phyloP scores from a whole-genome alignment of 2,329 filamentous ascomycete genomes.

The Xylariaceae sp. region DNA sequence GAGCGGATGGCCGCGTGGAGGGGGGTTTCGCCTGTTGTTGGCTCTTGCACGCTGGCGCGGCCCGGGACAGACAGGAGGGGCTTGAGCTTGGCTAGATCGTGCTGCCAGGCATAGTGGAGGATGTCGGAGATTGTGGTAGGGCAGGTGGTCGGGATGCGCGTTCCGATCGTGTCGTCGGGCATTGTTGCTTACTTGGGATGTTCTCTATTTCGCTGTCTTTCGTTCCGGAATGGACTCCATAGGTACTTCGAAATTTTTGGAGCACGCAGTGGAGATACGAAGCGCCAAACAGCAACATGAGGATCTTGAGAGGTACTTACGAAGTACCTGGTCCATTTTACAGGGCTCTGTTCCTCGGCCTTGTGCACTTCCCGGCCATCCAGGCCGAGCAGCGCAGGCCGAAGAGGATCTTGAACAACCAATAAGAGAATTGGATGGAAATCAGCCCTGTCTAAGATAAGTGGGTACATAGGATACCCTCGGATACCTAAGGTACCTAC shows the following conservation, averaged over 20 bases:
- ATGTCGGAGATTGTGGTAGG: constrained; percentile 49
- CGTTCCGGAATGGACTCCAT: background rate
- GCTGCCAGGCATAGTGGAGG: constrained; percentile 52
- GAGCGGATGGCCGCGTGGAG: constrained; percentile 87
- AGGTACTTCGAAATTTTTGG: background rate
- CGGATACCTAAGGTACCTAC: too few relatives aligned
- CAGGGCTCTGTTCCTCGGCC: too few relatives aligned
- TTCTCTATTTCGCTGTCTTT: background rate
- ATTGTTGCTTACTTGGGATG: background rate
- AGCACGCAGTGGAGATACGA: too few relatives aligned
- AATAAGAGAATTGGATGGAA: too few relatives aligned
- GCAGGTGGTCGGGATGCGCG: constrained; percentile 52
- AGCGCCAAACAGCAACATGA: too few relatives aligned
- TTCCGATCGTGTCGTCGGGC: constrained; percentile 46
- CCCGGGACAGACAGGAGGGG: constrained; percentile 62
- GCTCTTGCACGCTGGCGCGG: constrained; percentile 72
- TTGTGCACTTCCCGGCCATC: too few relatives aligned
- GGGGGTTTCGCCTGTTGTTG: constrained; percentile 79
- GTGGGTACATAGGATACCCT: too few relatives aligned
- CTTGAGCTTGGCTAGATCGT: constrained; percentile 63
- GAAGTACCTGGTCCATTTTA: too few relatives aligned
- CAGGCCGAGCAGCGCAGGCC: too few relatives aligned
- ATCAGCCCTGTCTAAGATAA: too few relatives aligned
- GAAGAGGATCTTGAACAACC: too few relatives aligned
- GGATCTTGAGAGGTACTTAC: too few relatives aligned